Base-by-base conservation (phyloP, 225 moss, liverwort and hornwort genomes). In the Bryum argenteum region DNA sequence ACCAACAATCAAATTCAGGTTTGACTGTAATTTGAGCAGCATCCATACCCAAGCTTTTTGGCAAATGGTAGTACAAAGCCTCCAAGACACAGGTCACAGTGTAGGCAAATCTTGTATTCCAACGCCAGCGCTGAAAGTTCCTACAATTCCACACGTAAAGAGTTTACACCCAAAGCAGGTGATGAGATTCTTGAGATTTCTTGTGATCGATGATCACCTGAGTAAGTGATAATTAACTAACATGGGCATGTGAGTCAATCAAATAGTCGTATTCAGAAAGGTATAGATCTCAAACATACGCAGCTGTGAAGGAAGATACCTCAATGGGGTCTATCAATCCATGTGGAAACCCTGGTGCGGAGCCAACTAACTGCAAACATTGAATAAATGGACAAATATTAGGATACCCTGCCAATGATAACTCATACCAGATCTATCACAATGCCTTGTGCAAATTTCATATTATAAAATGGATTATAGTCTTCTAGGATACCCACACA, bases 21-120 rank as follows among this genome's bases (percentile, higher is more conserved):
- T 38, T 20, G 11, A 22, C 38, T 55, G 12, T 45, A 65, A 11
- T 59, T 57, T 16, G 65, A 42, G 18, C 9, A 61, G 67, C 55
- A 59, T 44, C 42, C 79, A 72, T 87, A 96, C 92, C 98, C 98
- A 78, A 98, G 91, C 74, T 94, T 94, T 38, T 79, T 88, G 54
- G 98, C 98, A 76, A 98, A 98, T 38, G 98, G 98, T 54, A 98
- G 78, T 17, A 98, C 85, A 54, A 98, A 98, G 37, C 98, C 98
- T 66, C 98, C 98, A 64, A 98, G 94, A 71, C 98, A 98, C 15
- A 98, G 84, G 70, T 98, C 98, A 57, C 94, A 92, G 71, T 98
- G 98, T 38, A 94, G 76, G 75, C 98, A 91, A 64, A 98, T 77
- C 64, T 85, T 81, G 61, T 81, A 80, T 47, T 77, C 84, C 75